A percentile compares a stretch with the other conserved stretches of the same genome.
These are phyloP conservation scores for Sporothrix pallida DNA, from an alignment of 2,329 filamentous ascomycete genomes.

Conservation along the genomic window DNA sequence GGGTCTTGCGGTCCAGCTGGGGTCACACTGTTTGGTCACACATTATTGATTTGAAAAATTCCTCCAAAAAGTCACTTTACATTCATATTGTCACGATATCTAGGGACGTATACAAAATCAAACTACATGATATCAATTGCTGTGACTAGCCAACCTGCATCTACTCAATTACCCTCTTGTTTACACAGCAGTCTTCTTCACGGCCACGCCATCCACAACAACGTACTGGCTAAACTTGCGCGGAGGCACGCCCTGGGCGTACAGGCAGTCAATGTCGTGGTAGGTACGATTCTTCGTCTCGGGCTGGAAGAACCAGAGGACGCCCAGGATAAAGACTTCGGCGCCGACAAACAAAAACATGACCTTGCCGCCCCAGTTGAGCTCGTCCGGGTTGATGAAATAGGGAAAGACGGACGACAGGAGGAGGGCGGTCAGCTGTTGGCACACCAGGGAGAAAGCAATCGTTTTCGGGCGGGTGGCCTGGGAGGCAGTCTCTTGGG, in stretches of 20 bases:
- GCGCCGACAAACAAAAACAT: neutral
- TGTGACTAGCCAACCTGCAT: too few relatives aligned
- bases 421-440: neutral
- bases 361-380: conserved; percentile 2
- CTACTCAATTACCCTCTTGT: too few relatives aligned
- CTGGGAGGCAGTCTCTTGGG: neutral
- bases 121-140: too few relatives aligned
- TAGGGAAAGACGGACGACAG: neutral
- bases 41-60: too few relatives aligned
- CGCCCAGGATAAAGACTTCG: neutral
- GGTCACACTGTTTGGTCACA: too few relatives aligned
- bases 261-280: neutral
- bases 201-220: neutral
- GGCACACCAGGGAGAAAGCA: neutral
- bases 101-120: too few relatives aligned
- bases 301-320: neutral
- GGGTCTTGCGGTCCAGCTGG: too few relatives aligned
- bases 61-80: too few relatives aligned
- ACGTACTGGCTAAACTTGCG: neutral
- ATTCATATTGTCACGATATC: too few relatives aligned
- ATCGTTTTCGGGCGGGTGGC: neutral
- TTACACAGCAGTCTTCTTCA: neutral
- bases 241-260: neutral
- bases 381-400: neutral
- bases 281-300: neutral